Percentiles rank a stretch among this genome's conserved stretches.
These are phyloP conservation scores for Phaeosphaeriaceae sp. DNA, from an alignment of 2,329 filamentous ascomycete genomes.

Conservation along the genomic window DNA sequence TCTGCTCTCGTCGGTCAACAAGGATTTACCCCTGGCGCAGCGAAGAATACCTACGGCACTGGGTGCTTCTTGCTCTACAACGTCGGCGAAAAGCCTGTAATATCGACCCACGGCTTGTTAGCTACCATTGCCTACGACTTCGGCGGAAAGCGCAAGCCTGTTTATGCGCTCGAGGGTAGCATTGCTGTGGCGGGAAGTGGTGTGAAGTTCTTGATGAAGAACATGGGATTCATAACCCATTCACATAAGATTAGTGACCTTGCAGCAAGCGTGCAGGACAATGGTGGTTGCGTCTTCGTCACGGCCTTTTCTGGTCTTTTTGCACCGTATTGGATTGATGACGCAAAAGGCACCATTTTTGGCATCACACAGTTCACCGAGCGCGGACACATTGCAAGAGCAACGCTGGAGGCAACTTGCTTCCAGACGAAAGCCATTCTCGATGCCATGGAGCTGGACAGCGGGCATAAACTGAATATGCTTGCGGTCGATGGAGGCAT, in stretches of 20 bases:
- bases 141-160: conserved; percentile 69
- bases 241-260: conserved; percentile 71
- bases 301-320: conserved; percentile 92
- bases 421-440: conserved; percentile 93
- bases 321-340: conserved; percentile 94
- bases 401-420: conserved; percentile 89
- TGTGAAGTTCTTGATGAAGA: conserved; percentile 74
- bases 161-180: conserved; percentile 85
- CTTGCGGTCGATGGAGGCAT: conserved; percentile 89
- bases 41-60: conserved; percentile 92
- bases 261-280: conserved; percentile 73
- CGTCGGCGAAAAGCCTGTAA: conserved; percentile 82
- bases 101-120: conserved; percentile 82
- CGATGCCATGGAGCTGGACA: conserved; percentile 89
- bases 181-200: conserved; percentile 83
- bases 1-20: conserved; percentile 86
- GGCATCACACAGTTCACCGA: conserved; percentile 87
- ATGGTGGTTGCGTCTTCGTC: conserved; percentile 83
- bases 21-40: conserved; percentile 80
- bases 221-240: conserved; percentile 68
- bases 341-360: conserved; percentile 84
- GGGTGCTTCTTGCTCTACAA: conserved; percentile 92
- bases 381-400: conserved; percentile 85
- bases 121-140: conserved; percentile 91
- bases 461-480: conserved; percentile 74